phyloP scores from a whole-genome alignment of 2,329 filamentous ascomycete species.

The Zymoseptoria pseudotritici region DNA sequence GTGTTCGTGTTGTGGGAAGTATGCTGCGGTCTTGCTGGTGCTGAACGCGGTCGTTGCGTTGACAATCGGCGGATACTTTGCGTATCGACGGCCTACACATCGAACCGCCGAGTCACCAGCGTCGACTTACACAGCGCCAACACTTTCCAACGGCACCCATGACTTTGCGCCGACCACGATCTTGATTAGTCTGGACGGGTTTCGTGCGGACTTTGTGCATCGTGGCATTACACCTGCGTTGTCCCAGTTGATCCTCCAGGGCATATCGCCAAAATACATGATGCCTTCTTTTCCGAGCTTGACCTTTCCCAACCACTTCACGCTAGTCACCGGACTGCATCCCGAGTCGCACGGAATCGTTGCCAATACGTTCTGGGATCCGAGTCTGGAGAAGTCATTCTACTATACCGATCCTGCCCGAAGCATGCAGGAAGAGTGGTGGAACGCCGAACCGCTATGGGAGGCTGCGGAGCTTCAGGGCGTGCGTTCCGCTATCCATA shows the following conservation, averaged over 20 bases:
- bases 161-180: conserved; percentile 88
- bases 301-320: conserved; percentile 93
- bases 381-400: conserved; percentile 67
- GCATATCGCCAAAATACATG: conserved; percentile 89
- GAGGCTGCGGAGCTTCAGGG: conserved; percentile 80
- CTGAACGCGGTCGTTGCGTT: conserved; percentile 47
- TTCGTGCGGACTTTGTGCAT: conserved; percentile 86
- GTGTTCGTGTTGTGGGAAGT: conserved; percentile 31
- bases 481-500: conserved; percentile 76
- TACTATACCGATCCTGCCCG: conserved; percentile 71
- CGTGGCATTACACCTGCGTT: conserved; percentile 77
- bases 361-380: conserved; percentile 92
- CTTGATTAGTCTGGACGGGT: conserved; percentile 88
- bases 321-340: conserved; percentile 82
- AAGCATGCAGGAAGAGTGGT: conserved; percentile 85
- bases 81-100: neutral
- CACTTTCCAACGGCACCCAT: conserved; percentile 71
- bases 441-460: conserved; percentile 87
- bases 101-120: neutral
- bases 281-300: conserved; percentile 89
- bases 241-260: conserved; percentile 68
- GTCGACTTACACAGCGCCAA: conserved; percentile 3
- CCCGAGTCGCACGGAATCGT: conserved; percentile 91
- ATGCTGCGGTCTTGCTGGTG: conserved; percentile 35
- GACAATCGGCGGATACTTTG: conserved; percentile 46